phyloP scores from a whole-genome alignment of 495 filamentous ascomycete species.

The Opeltia flavorubescens region DNA sequence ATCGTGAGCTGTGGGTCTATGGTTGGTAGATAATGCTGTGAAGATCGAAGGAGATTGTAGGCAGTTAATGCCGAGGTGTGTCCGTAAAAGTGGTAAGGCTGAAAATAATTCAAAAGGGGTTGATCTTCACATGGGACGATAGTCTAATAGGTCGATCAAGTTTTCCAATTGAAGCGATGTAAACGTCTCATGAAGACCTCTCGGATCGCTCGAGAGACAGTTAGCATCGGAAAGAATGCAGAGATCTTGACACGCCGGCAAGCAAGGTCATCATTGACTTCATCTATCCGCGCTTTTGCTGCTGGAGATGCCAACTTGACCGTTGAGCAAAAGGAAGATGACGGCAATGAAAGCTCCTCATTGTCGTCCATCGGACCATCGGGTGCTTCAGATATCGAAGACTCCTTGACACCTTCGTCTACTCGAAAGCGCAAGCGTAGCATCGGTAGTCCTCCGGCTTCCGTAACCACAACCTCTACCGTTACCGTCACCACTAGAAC shows the following conservation, averaged over 20 bases:
- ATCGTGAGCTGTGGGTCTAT: slow-evolving; percentile 21
- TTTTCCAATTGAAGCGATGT: not conserved
- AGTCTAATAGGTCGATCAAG: too few relatives aligned
- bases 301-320: slow-evolving; percentile 5
- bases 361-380: slow-evolving; percentile 28
- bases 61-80: too few relatives aligned
- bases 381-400: slow-evolving; percentile 43
- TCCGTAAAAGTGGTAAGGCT: slow-evolving; percentile 4
- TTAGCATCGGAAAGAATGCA: slow-evolving; percentile 32
- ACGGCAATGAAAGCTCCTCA: slow-evolving; percentile 21
- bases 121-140: too few relatives aligned
- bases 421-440: slow-evolving; percentile 39
- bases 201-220: slow-evolving; percentile 42
- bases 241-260: slow-evolving; percentile 20
- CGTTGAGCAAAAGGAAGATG: slow-evolving; percentile 16
- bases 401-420: slow-evolving; percentile 31
- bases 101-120: slow-evolving; percentile 3
- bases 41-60: not conserved
- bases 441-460: slow-evolving; percentile 9
- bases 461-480: slow-evolving; percentile 14
- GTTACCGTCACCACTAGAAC: slow-evolving; percentile 8
- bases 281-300: slow-evolving; percentile 10
- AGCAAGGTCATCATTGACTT: slow-evolving; percentile 24
- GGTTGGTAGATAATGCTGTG: not conserved
- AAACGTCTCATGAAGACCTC: slow-evolving; percentile 43